A percentile compares a stretch with the other conserved stretches of the same genome.
Evolutionary conservation across 2,329 filamentous ascomycete genomes (phyloP).

Genomic region (Fusarium tricinctum): DNA sequence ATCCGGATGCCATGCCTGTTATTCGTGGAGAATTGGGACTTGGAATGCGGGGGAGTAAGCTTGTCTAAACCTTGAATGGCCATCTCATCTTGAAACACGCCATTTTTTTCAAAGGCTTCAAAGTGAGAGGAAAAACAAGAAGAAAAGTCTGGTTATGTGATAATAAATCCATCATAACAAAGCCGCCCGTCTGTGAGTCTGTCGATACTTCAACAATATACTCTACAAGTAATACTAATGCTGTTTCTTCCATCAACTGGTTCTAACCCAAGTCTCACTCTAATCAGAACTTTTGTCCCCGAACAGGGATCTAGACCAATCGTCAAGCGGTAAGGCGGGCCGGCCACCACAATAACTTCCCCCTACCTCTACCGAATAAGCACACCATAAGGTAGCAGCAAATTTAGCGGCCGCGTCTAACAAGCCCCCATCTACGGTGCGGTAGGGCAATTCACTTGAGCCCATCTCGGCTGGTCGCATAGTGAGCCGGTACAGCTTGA

Average conservation of each 20-base stretch:
- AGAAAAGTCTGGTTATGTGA: background rate
- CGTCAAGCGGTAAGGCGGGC: conserved; percentile 31
- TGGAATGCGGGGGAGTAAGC: conserved; percentile 40
- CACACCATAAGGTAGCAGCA: conserved; percentile 3
- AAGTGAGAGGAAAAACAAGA: background rate
- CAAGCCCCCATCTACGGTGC: conserved; percentile 2
- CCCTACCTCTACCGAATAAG: conserved; percentile 2
- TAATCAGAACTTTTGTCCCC: conserved; percentile 7
- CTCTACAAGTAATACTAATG: background rate
- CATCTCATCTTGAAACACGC: background rate
- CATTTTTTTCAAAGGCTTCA: background rate
- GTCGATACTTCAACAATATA: background rate
- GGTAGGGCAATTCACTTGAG: conserved; percentile 7
- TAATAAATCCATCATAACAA: no score
- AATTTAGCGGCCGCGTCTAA: conserved; percentile 19
- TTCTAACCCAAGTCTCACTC: background rate
- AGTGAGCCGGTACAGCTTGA: conserved; percentile 11
- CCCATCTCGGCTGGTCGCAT: conserved; percentile 23
- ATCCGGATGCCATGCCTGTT: conserved; percentile 18
- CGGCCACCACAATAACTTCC: conserved; percentile 13
- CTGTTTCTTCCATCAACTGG: background rate
- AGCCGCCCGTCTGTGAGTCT: background rate
- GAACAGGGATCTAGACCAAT: conserved; percentile 28
- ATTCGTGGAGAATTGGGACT: conserved; percentile 40
- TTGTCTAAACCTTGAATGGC: conserved; percentile 1